Evolutionary conservation across 1,284 basidiomycete genomes (phyloP), one percentile per base, ranked within the genome.

Genomic region (Cryptococcus sp.): DNA sequence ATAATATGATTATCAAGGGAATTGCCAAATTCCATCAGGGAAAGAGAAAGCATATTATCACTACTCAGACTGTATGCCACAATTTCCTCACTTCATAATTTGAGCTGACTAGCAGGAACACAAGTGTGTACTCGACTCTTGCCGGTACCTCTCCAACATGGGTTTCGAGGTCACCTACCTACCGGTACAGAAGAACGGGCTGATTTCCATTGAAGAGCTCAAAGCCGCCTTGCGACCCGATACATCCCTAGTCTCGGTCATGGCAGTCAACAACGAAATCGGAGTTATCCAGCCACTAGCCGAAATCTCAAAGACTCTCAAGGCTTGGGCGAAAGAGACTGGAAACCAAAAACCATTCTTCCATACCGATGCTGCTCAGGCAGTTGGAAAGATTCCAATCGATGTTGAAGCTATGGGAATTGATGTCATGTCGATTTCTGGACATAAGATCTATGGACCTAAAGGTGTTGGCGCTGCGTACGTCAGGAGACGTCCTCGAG

Each of bases 201-300:
- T 97, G 43, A 78, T 99, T 59, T 82, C 84, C 46, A 77, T 97
- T 41, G 77, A 84, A 41, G 82, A 83, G 21, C 82, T 97, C 36
- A 86, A 89, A 67, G 81, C 79, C 2, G 85, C 91, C 25, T 88
- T 97, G 49, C 84, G 89, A 45, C 90, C 91, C 18, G 87, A 89
- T 64, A 83, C 93, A 1, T 86, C 85, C 5, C 77, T 97, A 9
- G 85, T 97, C 39, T 96, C 93, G 10, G 87, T 99, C 73, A 99
- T 99, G 96, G 84, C 89, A 3, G 94, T 99, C 57, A 99, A 99
- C 79, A 99, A 99, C 77, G 96, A 99, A 78, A 98, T 93, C 7
- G 96, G 96, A 45, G 93, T 98, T 56, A 96, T 99, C 57, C 96
- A 98, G 72, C 96, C 96, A 1, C 82, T 98, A 57, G 88, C 88